A percentile compares a stretch with the other conserved stretches of the same genome.
Evolutionary conservation across 345 rosid genomes (phyloP).

Genomic region (Turritis glabra): DNA sequence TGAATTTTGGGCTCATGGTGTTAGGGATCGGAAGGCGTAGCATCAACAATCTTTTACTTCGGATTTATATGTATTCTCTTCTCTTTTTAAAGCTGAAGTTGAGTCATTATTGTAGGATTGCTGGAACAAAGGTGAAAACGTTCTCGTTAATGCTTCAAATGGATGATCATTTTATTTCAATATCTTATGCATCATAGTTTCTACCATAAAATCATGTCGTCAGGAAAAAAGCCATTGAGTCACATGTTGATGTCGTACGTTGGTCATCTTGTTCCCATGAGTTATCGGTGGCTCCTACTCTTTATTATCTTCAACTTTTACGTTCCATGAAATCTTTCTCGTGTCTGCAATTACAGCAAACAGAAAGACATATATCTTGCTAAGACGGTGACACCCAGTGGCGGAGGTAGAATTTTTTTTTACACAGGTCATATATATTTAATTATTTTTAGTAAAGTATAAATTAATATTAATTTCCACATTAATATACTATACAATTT

Average conservation of each 20-base stretch:
- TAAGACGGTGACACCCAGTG: not conserved
- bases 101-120: not conserved
- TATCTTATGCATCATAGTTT: not conserved
- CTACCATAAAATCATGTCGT: not conserved
- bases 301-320: constrained; percentile 8
- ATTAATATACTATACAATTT: no score
- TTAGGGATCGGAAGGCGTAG: not conserved
- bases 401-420: no score
- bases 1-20: not conserved
- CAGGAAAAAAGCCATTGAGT: constrained; percentile 1
- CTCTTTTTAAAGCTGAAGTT: not conserved
- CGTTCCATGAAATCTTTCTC: constrained; percentile 6
- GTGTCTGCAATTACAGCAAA: constrained; percentile 6
- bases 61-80: not conserved
- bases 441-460: no score
- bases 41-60: not conserved
- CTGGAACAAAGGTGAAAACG: not conserved
- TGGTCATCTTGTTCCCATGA: constrained; percentile 25
- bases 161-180: not conserved
- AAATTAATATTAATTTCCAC: no score
- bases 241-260: constrained; percentile 14
- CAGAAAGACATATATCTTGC: not conserved
- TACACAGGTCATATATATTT: no score
- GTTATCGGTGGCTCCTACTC: constrained; percentile 1
- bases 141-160: not conserved